Evolutionary conservation across 805 yeast species (phyloP), one percentile per base, ranked within the genome.

Genomic region (Deakozyma indianensis): DNA sequence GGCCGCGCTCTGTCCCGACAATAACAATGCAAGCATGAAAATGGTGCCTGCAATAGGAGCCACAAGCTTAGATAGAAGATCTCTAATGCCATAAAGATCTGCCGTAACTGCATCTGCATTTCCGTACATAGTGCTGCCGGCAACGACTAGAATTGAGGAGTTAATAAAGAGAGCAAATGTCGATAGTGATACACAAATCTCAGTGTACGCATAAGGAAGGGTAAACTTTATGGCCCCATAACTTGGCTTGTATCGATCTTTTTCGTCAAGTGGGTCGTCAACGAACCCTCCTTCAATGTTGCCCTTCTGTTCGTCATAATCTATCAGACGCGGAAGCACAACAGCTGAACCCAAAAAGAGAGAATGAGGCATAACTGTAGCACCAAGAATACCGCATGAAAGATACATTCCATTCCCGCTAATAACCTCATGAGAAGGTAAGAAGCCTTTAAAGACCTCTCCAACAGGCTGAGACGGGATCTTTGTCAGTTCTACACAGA

Each of bases 361-460:
- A 1, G 92, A 81, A 58, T 88, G 96, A 4, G 96, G 96, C 96
- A 87, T 87, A 22, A 88, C 90, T 1, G 95, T 87, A 22, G 95
- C 94, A 24, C 96, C 96, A 48, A 88, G 66, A 46, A 88, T 80
- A 21, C 95, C 95, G 53, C 90, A 77, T 50, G 87, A 74, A 43
- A 84, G 64, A 55, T 82, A 85, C 27, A 88, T 63, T 1, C 95
- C 96, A 48, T 77, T 75, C 21, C 73, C 75, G 45, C 72, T 65
- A 24, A 77, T 66, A 59, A 75, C 61, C 21, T 64, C 63, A 41
- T 56, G 56, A 3, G 73, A 68, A 2, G 83, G 83, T 27, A 75
- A 52, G 55, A 78, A 86, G 0, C 95, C 95, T 14, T 68, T 61
- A 48, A 83, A 68, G 2, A 90, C 82, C 23, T 77, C 83, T 48